phyloP scores from a whole-genome alignment of 2,329 filamentous ascomycete species.

The Apiospora aurea region DNA sequence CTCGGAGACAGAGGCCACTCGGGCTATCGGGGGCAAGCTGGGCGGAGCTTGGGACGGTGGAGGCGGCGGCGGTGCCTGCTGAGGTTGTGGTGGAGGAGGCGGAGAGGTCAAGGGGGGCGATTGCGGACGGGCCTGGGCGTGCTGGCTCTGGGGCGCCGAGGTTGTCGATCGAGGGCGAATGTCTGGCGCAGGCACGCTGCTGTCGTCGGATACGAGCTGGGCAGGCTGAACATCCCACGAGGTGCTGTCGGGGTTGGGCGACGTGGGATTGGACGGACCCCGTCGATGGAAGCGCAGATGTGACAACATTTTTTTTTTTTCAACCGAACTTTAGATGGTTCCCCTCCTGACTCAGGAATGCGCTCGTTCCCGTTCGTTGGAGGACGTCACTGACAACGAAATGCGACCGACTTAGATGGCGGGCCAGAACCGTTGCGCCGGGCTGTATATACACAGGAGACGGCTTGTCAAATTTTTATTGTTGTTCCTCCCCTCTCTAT shows the following conservation, averaged over 20 bases:
- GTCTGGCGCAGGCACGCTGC: slow-evolving; percentile 54
- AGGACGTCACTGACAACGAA: slow-evolving; percentile 4
- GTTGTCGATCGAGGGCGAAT: slow-evolving; percentile 44
- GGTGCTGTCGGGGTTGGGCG: slow-evolving; percentile 57
- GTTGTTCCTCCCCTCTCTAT: not conserved
- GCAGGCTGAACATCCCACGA: slow-evolving; percentile 51
- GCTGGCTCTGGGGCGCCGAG: slow-evolving; percentile 38
- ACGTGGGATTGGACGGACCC: slow-evolving; percentile 62
- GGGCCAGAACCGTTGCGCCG: not conserved
- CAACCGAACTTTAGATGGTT: slow-evolving; percentile 3
- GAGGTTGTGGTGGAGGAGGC: slow-evolving; percentile 43
- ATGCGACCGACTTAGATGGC: slow-evolving; percentile 8
- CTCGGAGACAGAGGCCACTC: slow-evolving; percentile 37
- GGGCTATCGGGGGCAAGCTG: slow-evolving; percentile 46
- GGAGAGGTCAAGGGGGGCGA: slow-evolving; percentile 45
- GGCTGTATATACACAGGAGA: not conserved
- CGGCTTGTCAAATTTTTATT: not conserved
- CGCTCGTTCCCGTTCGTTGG: not conserved
- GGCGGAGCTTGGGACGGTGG: slow-evolving; percentile 19
- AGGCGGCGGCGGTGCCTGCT: slow-evolving; percentile 41
- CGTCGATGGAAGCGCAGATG: slow-evolving; percentile 66
- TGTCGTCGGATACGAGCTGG: slow-evolving; percentile 51
- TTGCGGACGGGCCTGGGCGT: slow-evolving; percentile 43
- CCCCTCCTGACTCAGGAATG: slow-evolving; percentile 18
- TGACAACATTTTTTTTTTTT: slow-evolving; percentile 50